Conservation (phyloP, 2,329 filamentous ascomycete species). For the Ophiobolus disseminans region DNA sequence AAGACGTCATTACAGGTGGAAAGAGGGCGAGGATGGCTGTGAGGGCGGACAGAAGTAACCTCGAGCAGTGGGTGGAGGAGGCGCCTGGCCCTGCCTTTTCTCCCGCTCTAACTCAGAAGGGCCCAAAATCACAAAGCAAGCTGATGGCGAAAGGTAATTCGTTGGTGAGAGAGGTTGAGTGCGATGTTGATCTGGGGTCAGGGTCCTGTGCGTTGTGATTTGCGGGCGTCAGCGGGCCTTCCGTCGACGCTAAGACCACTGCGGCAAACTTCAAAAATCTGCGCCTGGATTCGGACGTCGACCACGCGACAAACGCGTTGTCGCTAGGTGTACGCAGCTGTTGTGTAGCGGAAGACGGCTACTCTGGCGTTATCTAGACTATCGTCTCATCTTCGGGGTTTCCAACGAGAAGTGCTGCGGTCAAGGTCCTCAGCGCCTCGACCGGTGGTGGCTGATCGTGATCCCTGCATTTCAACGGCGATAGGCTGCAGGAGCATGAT, state of each 20-base stretch:
- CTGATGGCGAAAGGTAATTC: slow-evolving; percentile 30
- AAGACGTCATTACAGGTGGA: slow-evolving; percentile 19
- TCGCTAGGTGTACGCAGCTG: slow-evolving; percentile 10
- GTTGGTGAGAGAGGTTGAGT: slow-evolving; percentile 17
- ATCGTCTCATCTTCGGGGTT: slow-evolving; percentile 32
- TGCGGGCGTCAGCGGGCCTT: slow-evolving; percentile 13
- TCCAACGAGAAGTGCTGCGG: slow-evolving; percentile 31
- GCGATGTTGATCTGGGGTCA: slow-evolving; percentile 11
- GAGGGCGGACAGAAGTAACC: slow-evolving; percentile 17
- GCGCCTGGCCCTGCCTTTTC: slow-evolving; percentile 15
- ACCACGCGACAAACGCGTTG: slow-evolving; percentile 32
- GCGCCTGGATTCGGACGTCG: slow-evolving; percentile 12
- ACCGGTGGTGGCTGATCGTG: slow-evolving; percentile 10
- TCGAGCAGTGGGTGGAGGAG: slow-evolving; percentile 21
- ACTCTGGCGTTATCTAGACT: slow-evolving; percentile 19
- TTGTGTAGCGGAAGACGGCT: slow-evolving; percentile 12
- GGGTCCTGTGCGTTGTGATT: slow-evolving; percentile 13
- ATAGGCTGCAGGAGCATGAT: slow-evolving; percentile 33
- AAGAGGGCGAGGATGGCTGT: slow-evolving; percentile 4
- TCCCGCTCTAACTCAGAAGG: slow-evolving; percentile 15
- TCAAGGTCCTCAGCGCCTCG: slow-evolving; percentile 25
- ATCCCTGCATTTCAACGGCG: slow-evolving; percentile 27
- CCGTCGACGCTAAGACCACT: slow-evolving; percentile 26
- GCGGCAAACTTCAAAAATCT: slow-evolving; percentile 18
- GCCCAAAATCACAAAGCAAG: slow-evolving; percentile 21